A percentile compares a stretch with the other conserved stretches of the same genome.
These are phyloP conservation scores for Epichloe gansuensis DNA, from an alignment of 2,329 filamentous ascomycete species.

Conservation along the genomic window DNA sequence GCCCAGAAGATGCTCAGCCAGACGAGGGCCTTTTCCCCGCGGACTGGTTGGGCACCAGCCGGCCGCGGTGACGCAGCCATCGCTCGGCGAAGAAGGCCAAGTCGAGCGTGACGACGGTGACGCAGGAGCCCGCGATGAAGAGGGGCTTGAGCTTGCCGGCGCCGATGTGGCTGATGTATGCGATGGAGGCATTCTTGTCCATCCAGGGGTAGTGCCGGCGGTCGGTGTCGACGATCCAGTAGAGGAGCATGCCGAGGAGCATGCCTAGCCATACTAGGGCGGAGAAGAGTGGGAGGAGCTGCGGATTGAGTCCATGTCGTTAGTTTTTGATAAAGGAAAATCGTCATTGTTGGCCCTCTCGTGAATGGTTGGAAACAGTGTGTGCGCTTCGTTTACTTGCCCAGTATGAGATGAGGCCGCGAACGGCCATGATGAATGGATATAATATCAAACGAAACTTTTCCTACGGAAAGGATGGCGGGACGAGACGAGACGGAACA, in stretches of 20 bases:
- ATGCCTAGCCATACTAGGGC: slow-evolving; percentile 53
- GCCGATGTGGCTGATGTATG: slow-evolving; percentile 61
- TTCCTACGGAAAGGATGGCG: too few relatives aligned
- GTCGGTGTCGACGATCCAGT: slow-evolving; percentile 50
- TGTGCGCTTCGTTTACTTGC: slow-evolving; percentile 13
- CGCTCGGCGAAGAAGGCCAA: slow-evolving; percentile 70
- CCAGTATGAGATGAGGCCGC: slow-evolving; percentile 27
- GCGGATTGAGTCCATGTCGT: neutral
- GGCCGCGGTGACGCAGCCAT: slow-evolving; percentile 71
- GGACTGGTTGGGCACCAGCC: slow-evolving; percentile 62
- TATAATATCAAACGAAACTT: neutral
- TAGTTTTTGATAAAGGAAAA: neutral
- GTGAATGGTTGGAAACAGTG: neutral
- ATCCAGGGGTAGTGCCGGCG: slow-evolving; percentile 49
- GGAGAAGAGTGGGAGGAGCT: slow-evolving; percentile 59
- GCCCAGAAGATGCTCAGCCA: slow-evolving; percentile 54
- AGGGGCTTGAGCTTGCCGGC: slow-evolving; percentile 56
- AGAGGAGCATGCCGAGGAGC: slow-evolving; percentile 57
- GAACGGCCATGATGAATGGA: slow-evolving; percentile 18
- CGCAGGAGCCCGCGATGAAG: slow-evolving; percentile 59
- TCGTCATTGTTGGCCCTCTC: neutral
- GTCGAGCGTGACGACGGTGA: slow-evolving; percentile 72
- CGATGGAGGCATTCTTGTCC: slow-evolving; percentile 43
- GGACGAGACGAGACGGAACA: neutral
- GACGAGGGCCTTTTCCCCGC: slow-evolving; percentile 50